Evolutionary conservation across 768 basidiomycete genomes (phyloP), one percentile per base, ranked within the genome.

Genomic region (Xanthoconium purpureum): DNA sequence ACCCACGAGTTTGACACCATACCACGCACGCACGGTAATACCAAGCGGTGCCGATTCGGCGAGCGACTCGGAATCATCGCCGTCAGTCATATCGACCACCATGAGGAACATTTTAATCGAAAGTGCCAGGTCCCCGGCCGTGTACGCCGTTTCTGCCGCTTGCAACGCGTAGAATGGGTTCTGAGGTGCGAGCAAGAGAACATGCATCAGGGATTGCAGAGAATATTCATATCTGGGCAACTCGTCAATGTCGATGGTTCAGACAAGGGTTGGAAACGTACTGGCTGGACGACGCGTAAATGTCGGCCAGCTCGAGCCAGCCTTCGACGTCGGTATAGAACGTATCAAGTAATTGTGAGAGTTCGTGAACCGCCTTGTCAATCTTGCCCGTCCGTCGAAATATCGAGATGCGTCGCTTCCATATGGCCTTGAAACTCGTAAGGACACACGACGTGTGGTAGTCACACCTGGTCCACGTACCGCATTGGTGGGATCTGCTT

Each of bases 241-340:
- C 18, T 32, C 11, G 24, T 61, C 37, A 64, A 60, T 6, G 13
- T 36, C 36, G 6, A 28, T 36, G 29, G 18, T 17, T 28, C 38
- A 42, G 14, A 11, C 8, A 14, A 13, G 43, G 12, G 15, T 17
- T 28, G 24, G 43, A 55, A 4, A 74, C 89, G 50, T 59, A 94
- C 91, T 89, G 86, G 61, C 84, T 83, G 62, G 87, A 85, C 12
- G 82, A 78, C 6, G 84, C 76, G 62, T 96, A 92, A 5, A 91
- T 81, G 64, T 90, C 87, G 0, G 90, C 85, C 24, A 97, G 82
- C 68, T 94, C 88, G 17, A 90, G 73, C 94, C 94, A 96, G 12
- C 83, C 92, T 61, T 94, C 91, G 14, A 87, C 76, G 60, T 97
- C 94, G 20, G 84, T 84, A 68, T 96, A 97, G 67, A 93, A 89